Evolutionary conservation across 2,329 filamentous ascomycete genomes (phyloP).

Genomic region (Neurospora sp.): DNA sequence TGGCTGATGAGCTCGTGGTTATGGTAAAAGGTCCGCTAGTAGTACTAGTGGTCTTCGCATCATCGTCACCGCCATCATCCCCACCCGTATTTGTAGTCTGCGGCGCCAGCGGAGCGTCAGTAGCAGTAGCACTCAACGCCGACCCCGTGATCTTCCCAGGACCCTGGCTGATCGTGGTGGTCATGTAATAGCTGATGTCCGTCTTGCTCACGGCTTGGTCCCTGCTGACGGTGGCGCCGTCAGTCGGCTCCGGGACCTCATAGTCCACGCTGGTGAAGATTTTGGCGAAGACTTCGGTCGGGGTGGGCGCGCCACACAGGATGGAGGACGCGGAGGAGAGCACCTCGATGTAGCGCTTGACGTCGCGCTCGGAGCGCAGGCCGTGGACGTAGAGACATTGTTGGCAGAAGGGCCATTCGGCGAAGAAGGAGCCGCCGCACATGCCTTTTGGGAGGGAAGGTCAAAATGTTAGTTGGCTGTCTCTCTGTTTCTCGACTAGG

Average conservation of each 20-base stretch:
- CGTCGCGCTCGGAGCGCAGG: slow-evolving; percentile 25
- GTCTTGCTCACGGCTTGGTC: slow-evolving; percentile 27
- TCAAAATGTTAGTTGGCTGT: slow-evolving; percentile 12
- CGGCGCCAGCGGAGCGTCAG: slow-evolving; percentile 8
- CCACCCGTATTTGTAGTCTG: background rate
- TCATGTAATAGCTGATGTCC: slow-evolving; percentile 34
- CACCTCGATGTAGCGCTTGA: slow-evolving; percentile 24
- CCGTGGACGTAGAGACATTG: slow-evolving; percentile 31
- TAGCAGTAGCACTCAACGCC: slow-evolving; percentile 26
- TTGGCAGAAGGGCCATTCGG: slow-evolving; percentile 32
- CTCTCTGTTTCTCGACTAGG: slow-evolving; percentile 7
- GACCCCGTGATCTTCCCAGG: slow-evolving; percentile 32
- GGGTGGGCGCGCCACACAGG: slow-evolving; percentile 20
- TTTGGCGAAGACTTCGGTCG: slow-evolving; percentile 25
- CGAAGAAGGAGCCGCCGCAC: slow-evolving; percentile 33
- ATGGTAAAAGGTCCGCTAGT: background rate
- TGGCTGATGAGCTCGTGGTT: background rate
- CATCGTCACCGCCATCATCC: background rate
- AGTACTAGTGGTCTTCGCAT: background rate
- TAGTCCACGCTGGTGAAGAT: slow-evolving; percentile 24
- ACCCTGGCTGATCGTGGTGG: slow-evolving; percentile 26
- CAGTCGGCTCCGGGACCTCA: slow-evolving; percentile 20
- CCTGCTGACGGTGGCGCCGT: slow-evolving; percentile 21
- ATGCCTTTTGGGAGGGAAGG: slow-evolving; percentile 20
- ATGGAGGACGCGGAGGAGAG: slow-evolving; percentile 21